A percentile compares a stretch with the other conserved stretches of the same genome.
phyloP scores from a whole-genome alignment of 2,329 filamentous ascomycete genomes.

The Zymoseptoria ardabiliae region DNA sequence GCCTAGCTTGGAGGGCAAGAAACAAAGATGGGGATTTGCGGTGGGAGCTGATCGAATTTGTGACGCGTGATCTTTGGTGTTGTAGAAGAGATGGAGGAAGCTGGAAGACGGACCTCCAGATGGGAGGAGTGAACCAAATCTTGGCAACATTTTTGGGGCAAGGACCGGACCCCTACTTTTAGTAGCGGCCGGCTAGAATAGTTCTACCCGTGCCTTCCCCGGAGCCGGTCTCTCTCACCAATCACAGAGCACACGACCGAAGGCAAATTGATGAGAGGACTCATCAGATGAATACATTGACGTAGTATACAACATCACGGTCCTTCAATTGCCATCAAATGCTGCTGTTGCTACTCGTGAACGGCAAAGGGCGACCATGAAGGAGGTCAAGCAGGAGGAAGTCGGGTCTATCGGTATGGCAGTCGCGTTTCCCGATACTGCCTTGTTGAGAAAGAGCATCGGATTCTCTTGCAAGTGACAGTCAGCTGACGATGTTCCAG shows the following conservation, averaged over 20 bases:
- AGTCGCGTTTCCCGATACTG: not conserved
- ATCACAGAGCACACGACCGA: not conserved
- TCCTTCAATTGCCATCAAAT: not conserved
- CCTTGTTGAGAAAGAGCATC: not conserved
- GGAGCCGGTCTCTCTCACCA: not conserved
- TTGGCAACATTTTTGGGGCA: not conserved
- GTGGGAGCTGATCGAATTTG: not conserved
- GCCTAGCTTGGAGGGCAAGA: constrained; percentile 3
- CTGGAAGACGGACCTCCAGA: not conserved
- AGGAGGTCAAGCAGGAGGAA: constrained; percentile 4
- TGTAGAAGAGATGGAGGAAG: not conserved
- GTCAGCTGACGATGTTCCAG: not conserved
- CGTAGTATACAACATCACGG: not conserved
- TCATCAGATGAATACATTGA: not conserved
- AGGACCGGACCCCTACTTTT: not conserved
- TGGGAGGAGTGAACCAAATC: not conserved
- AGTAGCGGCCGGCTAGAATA: not conserved
- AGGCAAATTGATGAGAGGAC: not conserved
- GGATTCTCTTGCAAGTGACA: not conserved
- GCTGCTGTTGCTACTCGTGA: constrained; percentile 2
- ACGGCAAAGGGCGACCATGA: constrained; percentile 18
- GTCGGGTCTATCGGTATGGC: constrained; percentile 7
- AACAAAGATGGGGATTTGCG: not conserved
- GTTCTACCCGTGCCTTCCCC: not conserved
- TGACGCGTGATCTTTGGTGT: not conserved